Base-by-base conservation (phyloP, 2,329 filamentous ascomycete species). In the Boeremia exigua region DNA sequence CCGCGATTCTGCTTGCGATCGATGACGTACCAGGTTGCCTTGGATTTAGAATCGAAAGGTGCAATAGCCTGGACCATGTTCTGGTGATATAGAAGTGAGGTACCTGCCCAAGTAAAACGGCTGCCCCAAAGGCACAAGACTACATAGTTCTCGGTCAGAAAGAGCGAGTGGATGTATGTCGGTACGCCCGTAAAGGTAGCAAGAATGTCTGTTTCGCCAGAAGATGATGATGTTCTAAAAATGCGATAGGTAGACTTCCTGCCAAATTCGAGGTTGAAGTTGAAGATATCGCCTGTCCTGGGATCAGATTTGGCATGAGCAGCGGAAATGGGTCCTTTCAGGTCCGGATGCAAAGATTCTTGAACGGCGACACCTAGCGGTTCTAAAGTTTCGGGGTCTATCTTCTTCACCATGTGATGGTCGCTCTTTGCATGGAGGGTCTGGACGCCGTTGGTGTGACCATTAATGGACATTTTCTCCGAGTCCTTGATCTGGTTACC, bases 151-250 rank as follows among this genome's bases (percentile, higher is more conserved):
- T 85, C 77, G 0, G 90, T 89, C 25, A 96, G 75, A 66, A 92
- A 91, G 65, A 94, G 82, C 8, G 90, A 94, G 76, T 96, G 92
- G n/a, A 96, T 85, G 66, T 95, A 96, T 0, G 90, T 87, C 0
- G 88, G 78, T 2, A 75, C 73, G 3, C 77, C 79, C 0, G 76
- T 73, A 56, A 95, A 84, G 0, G 83, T 87, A 3, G 90, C 90
- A 0, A 96, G 81, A 15, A 95, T 87, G 0, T 86, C 83, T 0
- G 89, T 91, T 50, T 85, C 78, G 0, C 88, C 89, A 0, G 85
- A 88, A 0, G 80, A 71, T 0, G 86, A 83, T 15, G 83, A 87
- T 2, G 86, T 83, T 1, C 82, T 78, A 72, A 93, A 95, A 14
- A 95, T 69, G 14, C 88, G 86, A 69, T 94, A 95, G 0, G 80